Conservation (phyloP, 257 asterid genomes). For the Mitragyna speciosa region DNA sequence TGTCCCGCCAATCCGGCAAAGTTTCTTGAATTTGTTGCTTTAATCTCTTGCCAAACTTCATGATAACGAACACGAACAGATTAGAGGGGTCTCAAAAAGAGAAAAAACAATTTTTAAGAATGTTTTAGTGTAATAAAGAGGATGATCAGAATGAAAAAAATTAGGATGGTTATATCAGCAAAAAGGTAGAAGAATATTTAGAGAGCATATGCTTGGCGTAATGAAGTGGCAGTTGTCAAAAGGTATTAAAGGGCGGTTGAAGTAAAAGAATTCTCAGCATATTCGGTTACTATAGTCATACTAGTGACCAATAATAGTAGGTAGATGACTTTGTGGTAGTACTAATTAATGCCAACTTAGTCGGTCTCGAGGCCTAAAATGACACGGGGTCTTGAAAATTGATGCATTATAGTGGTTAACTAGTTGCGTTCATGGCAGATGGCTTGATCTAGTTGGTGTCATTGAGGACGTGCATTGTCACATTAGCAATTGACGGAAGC, state of each 20-base stretch:
- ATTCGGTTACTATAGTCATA: slow-evolving; percentile 46
- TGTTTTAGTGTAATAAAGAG: not conserved
- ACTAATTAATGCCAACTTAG: slow-evolving; percentile 1
- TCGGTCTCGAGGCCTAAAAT: not conserved
- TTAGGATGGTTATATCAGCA: not conserved
- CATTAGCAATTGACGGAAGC: slow-evolving; percentile 7
- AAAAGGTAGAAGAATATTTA: slow-evolving; percentile 54
- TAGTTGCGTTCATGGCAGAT: too few relatives aligned
- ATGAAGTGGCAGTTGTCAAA: slow-evolving; percentile 51
- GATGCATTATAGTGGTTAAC: too few relatives aligned
- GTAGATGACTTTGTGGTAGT: not conserved
- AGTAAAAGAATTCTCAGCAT: slow-evolving; percentile 62
- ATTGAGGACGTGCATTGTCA: slow-evolving; percentile 18
- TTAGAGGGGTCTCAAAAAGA: not conserved
- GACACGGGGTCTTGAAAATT: not conserved
- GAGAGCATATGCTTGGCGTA: slow-evolving; percentile 88
- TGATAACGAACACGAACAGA: slow-evolving; percentile 10
- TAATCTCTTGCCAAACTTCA: slow-evolving; percentile 95
- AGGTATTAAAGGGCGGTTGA: slow-evolving; percentile 24
- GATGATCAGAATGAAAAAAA: not conserved
- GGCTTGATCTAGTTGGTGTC: not conserved
- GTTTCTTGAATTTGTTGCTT: slow-evolving; percentile 73
- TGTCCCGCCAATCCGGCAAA: slow-evolving; percentile 77
- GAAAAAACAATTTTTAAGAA: not conserved
- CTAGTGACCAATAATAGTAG: slow-evolving; percentile 20